Base-by-base conservation (phyloP, 129 eudicot genomes). In the Lactuca saligna region DNA sequence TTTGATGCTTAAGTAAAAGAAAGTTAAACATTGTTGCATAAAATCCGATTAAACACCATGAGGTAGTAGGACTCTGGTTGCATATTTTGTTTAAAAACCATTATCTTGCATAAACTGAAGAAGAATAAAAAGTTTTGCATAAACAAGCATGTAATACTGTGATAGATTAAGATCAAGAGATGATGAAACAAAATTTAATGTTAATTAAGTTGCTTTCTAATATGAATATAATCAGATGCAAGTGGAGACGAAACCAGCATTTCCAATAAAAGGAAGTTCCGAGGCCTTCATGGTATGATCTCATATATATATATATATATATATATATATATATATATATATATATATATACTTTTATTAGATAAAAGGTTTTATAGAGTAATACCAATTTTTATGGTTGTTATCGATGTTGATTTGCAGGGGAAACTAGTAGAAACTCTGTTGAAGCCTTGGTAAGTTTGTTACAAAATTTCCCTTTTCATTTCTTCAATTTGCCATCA, bases 361-460 rank as follows among this genome's bases (percentile, higher is more conserved):
- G 10, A 9, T 55, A 39, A 74, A 8, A 14, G 29, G 39, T 37
- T 5, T 41, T 31, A 54, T 16, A 44, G 66, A 56, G 9, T 54
- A 9, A 15, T 74, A 44, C 8, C 9, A 25, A 0, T 25, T 25
- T 0, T 25, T 0, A 74, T 65, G 29, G 31, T 56, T 54, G 13
- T 4, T 3, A 44, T 16, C 5, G 25, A 3, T 50, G 53, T 9
- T 61, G 62, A 44, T 51, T 49, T 87, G 82, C 84, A 84, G 95
- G 95, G 14, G 95, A 82, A 69, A 80, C 85, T 38, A 85, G 69
- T 77, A 61, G 68, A n/a, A 73, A 76, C 48, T 82, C 88, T 7
- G 70, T 88, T 53, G 95, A 88, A 68, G 95, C 88, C 56, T 51
- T 84, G 95, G 95, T 84, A 80, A 29, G 80, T 15, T 67, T 37